These are phyloP conservation scores for Dalbergia oliveri DNA, from an alignment of 306 rosid species.

Conservation along the genomic window DNA sequence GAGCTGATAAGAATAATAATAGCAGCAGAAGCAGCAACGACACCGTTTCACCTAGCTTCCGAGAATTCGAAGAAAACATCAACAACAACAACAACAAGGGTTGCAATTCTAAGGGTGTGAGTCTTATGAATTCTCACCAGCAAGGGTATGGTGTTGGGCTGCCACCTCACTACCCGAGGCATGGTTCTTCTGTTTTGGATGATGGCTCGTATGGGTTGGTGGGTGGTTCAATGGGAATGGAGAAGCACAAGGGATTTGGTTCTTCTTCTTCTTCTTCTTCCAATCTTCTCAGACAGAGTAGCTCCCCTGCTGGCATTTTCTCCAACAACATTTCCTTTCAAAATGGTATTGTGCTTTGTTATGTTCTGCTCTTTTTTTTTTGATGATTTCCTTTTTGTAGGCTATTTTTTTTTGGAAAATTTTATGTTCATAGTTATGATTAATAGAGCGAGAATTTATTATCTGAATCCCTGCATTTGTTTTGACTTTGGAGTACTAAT, in stretches of 20 bases:
- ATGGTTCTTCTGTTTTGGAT: constrained; percentile 57
- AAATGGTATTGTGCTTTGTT: constrained; percentile 63
- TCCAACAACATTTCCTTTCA: constrained; percentile 63
- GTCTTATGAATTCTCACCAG: constrained; percentile 52
- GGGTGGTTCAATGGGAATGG: constrained; percentile 60
- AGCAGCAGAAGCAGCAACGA: constrained; percentile 18
- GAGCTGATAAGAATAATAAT: neutral
- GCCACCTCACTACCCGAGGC: constrained; percentile 92
- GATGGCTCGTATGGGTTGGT: constrained; percentile 63
- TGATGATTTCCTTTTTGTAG: neutral
- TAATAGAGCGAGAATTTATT: neutral
- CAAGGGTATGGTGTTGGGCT: constrained; percentile 53
- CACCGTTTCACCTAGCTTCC: constrained; percentile 51
- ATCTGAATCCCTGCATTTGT: neutral
- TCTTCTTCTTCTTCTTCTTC: constrained; percentile 45
- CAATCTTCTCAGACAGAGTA: constrained; percentile 75
- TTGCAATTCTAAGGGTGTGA: constrained; percentile 41
- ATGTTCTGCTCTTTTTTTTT: neutral
- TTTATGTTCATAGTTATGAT: neutral
- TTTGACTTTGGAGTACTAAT: neutral
- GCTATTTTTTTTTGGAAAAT: neutral
- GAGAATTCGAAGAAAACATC: constrained; percentile 45
- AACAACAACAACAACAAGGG: constrained; percentile 27
- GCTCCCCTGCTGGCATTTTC: constrained; percentile 90
- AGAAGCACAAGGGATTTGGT: constrained; percentile 44